Conservation (phyloP, 495 filamentous ascomycete species). For the Antarctomyces pellizariae region DNA sequence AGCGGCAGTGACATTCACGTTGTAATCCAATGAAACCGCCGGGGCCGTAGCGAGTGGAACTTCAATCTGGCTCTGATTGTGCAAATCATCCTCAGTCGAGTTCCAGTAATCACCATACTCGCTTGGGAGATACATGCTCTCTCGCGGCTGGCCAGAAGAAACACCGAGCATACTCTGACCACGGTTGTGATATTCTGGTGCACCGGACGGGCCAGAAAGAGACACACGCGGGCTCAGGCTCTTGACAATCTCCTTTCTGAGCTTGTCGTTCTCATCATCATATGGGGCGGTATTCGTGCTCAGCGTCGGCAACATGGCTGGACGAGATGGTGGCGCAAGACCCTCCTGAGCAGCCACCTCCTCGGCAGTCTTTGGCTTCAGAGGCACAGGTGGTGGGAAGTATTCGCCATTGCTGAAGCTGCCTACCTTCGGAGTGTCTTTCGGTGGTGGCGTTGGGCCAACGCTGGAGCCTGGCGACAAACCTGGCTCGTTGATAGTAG, state of each 20-base stretch:
- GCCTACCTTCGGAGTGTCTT: slow-evolving; percentile 15
- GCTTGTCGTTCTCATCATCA: slow-evolving; percentile 42
- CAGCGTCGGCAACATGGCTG: slow-evolving; percentile 27
- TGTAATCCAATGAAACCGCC: too few species aligned
- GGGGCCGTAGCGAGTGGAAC: too few species aligned
- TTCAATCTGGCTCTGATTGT: too few species aligned
- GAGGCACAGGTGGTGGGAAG: slow-evolving; percentile 20
- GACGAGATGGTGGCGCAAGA: slow-evolving; percentile 13
- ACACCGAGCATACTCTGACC: slow-evolving; percentile 1
- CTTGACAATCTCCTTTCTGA: slow-evolving; percentile 61
- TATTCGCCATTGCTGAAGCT: slow-evolving; percentile 3
- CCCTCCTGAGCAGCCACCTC: slow-evolving; percentile 1
- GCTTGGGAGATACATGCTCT: slow-evolving; percentile 27
- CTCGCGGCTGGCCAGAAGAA: slow-evolving; percentile 6
- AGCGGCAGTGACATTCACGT: too few species aligned
- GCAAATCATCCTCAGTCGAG: slow-evolving; percentile 13
- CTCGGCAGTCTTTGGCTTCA: slow-evolving; percentile 16
- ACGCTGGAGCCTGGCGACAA: slow-evolving; percentile 6
- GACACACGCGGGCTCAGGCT: slow-evolving; percentile 36
- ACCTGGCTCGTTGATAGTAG: slow-evolving; percentile 7
- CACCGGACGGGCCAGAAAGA: slow-evolving; percentile 3
- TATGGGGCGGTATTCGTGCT: slow-evolving; percentile 31
- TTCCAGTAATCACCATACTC: slow-evolving; percentile 41
- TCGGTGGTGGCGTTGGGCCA: slow-evolving; percentile 15
- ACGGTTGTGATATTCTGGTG: neutral